Base-by-base conservation (phyloP, 2,329 filamentous ascomycete genomes). In the Cladosporium halotolerans region DNA sequence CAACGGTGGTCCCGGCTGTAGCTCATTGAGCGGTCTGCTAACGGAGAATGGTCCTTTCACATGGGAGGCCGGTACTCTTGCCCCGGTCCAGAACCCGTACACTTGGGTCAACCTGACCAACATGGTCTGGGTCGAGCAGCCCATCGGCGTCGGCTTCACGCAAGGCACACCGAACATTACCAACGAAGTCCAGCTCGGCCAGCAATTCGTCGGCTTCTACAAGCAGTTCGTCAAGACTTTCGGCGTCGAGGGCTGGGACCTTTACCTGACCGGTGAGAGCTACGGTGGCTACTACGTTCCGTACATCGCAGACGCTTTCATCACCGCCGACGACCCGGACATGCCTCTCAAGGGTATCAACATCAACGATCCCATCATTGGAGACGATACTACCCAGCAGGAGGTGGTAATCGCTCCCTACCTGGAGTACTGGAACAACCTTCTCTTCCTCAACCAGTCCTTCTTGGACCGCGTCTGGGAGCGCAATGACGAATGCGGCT, bases 231-330 rank as follows among this genome's bases (percentile, higher is more conserved):
- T 80, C 39, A 71, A 78, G 33, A 73, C 73, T 5, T 83, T 83
- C 60, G 72, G 73, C n/a, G 63, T 79, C 52, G 79, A 82, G 58
- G 76, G 45, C 18, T 80, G 77, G 60, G 84, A 82, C 42, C 76
- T 87, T 6, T 88, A 83, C 63, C 75, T 88, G 41, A 77, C 82
- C 0, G 85, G 83, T 1, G 83, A 84, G 65, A 84, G 79, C 1
- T 87, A 85, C 59, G 83, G 78, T 1, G 84, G 86, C 13, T 69
- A 67, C 58, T 82, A 81, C 58, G 75, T 80, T 4, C 79, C 79
- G 0, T 81, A 82, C 63, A 80, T 82, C 52, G 77, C 78, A 1
- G 73, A 76, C 33, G 73, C 74, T 5, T 82, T 42, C 69, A 77
- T 63, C 51, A 77, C 84, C 33, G 76, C 65, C 48, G 73, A 76